Percentiles rank a stretch among this genome's conserved stretches.
Evolutionary conservation across 768 basidiomycete genomes (phyloP).

Genomic region (Artomyces pyxidatus): DNA sequence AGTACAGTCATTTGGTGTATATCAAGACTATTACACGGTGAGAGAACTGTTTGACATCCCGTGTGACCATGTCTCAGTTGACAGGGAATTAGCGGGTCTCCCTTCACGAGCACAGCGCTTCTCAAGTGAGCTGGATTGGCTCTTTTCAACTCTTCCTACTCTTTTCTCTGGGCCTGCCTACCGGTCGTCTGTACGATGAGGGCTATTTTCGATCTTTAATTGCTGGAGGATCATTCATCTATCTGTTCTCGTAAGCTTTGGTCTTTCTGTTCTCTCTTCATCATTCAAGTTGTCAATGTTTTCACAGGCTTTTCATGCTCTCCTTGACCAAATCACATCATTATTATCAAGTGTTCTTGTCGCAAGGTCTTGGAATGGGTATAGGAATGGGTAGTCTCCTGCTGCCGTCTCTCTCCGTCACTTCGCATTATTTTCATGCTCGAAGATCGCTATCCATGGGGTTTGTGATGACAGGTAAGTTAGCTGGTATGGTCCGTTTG

Average conservation of each 20-base stretch:
- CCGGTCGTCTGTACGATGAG: neutral
- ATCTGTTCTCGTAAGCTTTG: conserved; percentile 1
- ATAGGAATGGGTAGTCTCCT: conserved; percentile 49
- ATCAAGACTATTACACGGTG: conserved; percentile 2
- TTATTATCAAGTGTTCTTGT: conserved; percentile 45
- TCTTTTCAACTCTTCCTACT: neutral
- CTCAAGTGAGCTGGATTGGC: conserved; percentile 1
- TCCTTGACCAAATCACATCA: conserved; percentile 39
- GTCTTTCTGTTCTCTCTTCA: neutral
- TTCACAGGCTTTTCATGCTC: conserved; percentile 38
- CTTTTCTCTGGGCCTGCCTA: neutral
- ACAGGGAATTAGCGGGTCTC: neutral
- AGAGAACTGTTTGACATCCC: neutral
- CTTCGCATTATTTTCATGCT: conserved; percentile 41
- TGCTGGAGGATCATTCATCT: neutral
- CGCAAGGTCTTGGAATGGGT: conserved; percentile 50
- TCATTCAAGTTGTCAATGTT: neutral
- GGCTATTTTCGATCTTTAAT: neutral
- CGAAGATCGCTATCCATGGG: conserved; percentile 47
- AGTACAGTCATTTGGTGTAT: conserved; percentile 2
- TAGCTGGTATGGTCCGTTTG: conserved; percentile 17
- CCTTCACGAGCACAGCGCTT: neutral
- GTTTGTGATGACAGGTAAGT: no score
- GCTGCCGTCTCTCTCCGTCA: conserved; percentile 42
- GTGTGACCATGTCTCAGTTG: neutral